phyloP scores from a whole-genome alignment of 345 rosid species.

The Anacardium occidentale region DNA sequence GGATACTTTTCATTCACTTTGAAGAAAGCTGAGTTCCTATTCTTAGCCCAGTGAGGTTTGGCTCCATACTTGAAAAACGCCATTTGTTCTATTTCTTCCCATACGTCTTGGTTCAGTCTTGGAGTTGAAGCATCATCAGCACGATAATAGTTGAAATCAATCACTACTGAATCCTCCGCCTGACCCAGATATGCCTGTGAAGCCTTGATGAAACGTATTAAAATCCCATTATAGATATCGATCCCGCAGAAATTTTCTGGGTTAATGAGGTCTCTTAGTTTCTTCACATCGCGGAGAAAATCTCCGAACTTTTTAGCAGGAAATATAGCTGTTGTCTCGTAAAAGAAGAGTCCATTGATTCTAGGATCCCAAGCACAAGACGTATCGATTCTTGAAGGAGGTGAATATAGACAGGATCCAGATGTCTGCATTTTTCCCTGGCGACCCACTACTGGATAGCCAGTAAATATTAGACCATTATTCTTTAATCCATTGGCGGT shows the following conservation, averaged over 20 bases:
- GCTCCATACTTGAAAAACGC: slow-evolving; percentile 80
- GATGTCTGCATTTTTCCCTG: slow-evolving; percentile 84
- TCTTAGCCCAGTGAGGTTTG: slow-evolving; percentile 88
- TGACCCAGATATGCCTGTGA: slow-evolving; percentile 80
- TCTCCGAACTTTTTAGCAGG: slow-evolving; percentile 43
- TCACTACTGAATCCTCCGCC: slow-evolving; percentile 65
- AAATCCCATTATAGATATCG: slow-evolving; percentile 65
- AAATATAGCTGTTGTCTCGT: slow-evolving; percentile 72
- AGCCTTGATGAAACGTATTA: slow-evolving; percentile 73
- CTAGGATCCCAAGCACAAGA: slow-evolving; percentile 84
- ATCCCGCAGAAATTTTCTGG: slow-evolving; percentile 64
- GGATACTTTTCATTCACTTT: slow-evolving; percentile 59
- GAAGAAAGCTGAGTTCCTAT: slow-evolving; percentile 62
- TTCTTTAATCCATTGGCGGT: slow-evolving; percentile 69
- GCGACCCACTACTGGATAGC: slow-evolving; percentile 75
- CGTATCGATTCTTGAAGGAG: slow-evolving; percentile 35
- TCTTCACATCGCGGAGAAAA: slow-evolving; percentile 60
- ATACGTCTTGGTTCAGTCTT: slow-evolving; percentile 63
- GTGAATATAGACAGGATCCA: slow-evolving; percentile 76
- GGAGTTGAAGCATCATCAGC: slow-evolving; percentile 58
- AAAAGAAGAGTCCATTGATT: slow-evolving; percentile 70
- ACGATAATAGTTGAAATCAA: slow-evolving; percentile 81
- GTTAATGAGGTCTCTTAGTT: slow-evolving; percentile 49
- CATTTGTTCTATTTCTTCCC: slow-evolving; percentile 92
- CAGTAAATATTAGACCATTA: slow-evolving; percentile 58